These are phyloP conservation scores for Bruguiera hainesii DNA, from an alignment of 441 rosid species.

Conservation along the genomic window DNA sequence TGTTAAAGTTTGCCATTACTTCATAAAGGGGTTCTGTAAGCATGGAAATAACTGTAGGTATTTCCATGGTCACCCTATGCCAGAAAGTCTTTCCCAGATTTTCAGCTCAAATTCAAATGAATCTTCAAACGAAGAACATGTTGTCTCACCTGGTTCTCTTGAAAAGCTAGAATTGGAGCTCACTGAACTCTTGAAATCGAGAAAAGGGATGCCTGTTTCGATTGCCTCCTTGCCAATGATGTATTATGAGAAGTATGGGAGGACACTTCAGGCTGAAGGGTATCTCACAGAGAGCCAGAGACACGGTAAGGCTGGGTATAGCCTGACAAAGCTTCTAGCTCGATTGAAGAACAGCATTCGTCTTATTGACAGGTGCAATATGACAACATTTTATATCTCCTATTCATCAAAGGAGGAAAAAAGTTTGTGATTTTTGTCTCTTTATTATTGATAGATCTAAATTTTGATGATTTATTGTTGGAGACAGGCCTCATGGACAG, in stretches of 20 bases:
- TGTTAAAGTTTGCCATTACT: constrained; percentile 77
- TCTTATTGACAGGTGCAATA: constrained; percentile 69
- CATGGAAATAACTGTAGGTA: constrained; percentile 87
- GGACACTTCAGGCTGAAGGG: constrained; percentile 88
- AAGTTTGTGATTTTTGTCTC: not conserved
- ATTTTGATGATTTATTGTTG: not conserved
- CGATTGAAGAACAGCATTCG: constrained; percentile 69
- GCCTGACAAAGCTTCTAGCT: constrained; percentile 88
- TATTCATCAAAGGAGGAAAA: not conserved
- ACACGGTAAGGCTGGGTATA: constrained; percentile 92
- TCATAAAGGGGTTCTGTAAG: constrained; percentile 74
- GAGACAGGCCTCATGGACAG: constrained; percentile 88
- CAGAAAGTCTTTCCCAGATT: constrained; percentile 50
- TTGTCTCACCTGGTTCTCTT: constrained; percentile 57
- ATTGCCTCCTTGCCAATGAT: constrained; percentile 91
- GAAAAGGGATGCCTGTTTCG: constrained; percentile 79
- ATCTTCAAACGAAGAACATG: constrained; percentile 49
- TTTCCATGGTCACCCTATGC: constrained; percentile 60
- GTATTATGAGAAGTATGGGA: constrained; percentile 77
- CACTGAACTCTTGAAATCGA: constrained; percentile 61
- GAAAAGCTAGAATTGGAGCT: constrained; percentile 80
- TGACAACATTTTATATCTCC: constrained; percentile 1
- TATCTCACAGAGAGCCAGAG: constrained; percentile 97
- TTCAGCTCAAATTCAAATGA: constrained; percentile 34
- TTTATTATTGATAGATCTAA: not conserved